These are phyloP conservation scores for Aphanomyces astaci DNA, from an alignment of 352 stramenopile genomes.

Conservation along the genomic window DNA sequence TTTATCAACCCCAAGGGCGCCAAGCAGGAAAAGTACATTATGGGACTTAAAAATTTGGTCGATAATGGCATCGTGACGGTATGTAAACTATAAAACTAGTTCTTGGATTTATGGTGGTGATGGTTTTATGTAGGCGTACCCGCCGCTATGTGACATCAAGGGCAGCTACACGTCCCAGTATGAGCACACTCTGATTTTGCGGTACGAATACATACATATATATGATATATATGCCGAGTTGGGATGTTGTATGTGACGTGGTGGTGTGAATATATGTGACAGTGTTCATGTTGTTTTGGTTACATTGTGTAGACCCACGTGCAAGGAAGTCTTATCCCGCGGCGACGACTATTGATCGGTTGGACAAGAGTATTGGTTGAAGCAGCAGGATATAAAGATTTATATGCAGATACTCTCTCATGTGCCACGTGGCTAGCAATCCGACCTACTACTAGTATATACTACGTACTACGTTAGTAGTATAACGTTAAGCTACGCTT, in stretches of 20 bases:
- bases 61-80: conserved; percentile 91
- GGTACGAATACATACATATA: no score
- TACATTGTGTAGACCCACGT: conserved; percentile 66
- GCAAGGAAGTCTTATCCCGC: conserved; percentile 96
- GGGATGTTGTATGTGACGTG: no score
- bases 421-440: no score
- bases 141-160: conserved; percentile 93
- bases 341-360: conserved; percentile 99
- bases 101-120: not conserved
- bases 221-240: no score
- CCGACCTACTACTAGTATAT: no score
- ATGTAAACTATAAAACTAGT: not conserved
- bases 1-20: conserved; percentile 87
- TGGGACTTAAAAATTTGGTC: conserved; percentile 96
- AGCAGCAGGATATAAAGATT: no score
- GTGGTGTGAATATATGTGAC: no score
- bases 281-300: not conserved
- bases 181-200: conserved; percentile 97
- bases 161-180: conserved; percentile 98
- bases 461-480: no score
- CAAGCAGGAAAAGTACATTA: conserved; percentile 97
- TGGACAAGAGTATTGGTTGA: no score
- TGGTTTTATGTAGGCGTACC: conserved; percentile 66
- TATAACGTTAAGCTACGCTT: no score
- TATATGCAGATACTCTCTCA: no score